These are phyloP conservation scores for Rubia yunnanensis DNA, from an alignment of 257 asterid genomes.

Conservation along the genomic window DNA sequence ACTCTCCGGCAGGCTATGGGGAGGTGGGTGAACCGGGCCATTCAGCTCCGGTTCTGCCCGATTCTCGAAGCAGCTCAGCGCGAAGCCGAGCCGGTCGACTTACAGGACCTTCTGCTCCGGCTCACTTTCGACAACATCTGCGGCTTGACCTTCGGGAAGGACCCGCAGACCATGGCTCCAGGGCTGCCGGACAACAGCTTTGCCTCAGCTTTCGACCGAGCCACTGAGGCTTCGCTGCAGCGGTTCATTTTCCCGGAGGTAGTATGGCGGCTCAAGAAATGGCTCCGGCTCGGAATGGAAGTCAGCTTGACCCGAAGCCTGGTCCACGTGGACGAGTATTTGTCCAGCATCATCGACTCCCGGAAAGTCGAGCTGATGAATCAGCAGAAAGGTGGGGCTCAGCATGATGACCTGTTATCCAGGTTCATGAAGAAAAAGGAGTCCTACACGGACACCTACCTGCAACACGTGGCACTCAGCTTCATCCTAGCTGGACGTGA, in stretches of 20 bases:
- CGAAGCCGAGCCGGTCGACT: conserved; percentile 46
- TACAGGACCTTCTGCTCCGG: conserved; percentile 80
- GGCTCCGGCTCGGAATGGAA: conserved; percentile 87
- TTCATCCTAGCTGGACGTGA: conserved; percentile 96
- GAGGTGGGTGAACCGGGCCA: conserved; percentile 82
- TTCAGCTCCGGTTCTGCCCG: conserved; percentile 62
- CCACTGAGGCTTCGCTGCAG: conserved; percentile 85
- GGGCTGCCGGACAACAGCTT: conserved; percentile 66
- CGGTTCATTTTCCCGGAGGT: conserved; percentile 70
- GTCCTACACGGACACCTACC: conserved; percentile 53
- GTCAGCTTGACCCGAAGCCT: conserved; percentile 74
- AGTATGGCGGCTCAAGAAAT: conserved; percentile 78
- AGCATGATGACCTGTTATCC: conserved; percentile 69
- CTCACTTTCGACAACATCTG: conserved; percentile 88
- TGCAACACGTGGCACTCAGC: conserved; percentile 82
- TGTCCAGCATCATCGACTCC: conserved; percentile 47
- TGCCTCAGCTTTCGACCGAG: conserved; percentile 77
- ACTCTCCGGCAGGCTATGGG: conserved; percentile 92
- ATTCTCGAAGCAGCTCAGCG: conserved; percentile 50
- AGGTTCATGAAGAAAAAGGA: conserved; percentile 88
- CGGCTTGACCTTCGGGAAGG: conserved; percentile 88
- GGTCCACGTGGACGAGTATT: conserved; percentile 52
- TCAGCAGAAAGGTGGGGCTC: conserved; percentile 45
- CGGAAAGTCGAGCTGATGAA: conserved; percentile 60
- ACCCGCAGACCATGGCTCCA: conserved; percentile 62